Evolutionary conservation across 2,329 filamentous ascomycete genomes (phyloP).

Genomic region (Fusarium chlamydosporum): DNA sequence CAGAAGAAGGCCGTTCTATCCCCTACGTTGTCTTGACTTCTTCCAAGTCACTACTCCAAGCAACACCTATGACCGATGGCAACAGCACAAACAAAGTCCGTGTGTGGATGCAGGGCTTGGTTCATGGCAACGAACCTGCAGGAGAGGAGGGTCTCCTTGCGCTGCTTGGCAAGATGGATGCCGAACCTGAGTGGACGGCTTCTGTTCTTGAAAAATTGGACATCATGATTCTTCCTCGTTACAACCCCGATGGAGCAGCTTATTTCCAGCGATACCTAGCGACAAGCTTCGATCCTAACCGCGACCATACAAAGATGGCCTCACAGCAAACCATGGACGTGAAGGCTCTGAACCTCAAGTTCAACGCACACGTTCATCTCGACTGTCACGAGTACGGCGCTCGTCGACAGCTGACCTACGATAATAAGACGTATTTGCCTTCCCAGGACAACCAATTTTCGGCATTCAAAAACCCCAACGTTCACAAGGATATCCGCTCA

Average conservation of each 20-base stretch:
- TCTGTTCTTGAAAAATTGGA: constrained; percentile 51
- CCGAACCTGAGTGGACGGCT: constrained; percentile 50
- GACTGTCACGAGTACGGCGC: constrained; percentile 55
- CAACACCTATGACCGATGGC: background rate
- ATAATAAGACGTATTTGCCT: constrained; percentile 44
- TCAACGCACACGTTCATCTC: constrained; percentile 51
- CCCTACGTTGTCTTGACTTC: constrained; percentile 34
- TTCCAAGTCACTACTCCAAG: constrained; percentile 3
- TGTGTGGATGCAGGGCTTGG: constrained; percentile 53
- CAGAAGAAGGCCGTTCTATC: constrained; percentile 35
- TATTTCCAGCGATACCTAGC: constrained; percentile 54
- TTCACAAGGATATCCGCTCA: constrained; percentile 50
- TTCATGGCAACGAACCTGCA: constrained; percentile 54
- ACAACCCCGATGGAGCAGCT: constrained; percentile 54
- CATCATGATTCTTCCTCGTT: constrained; percentile 52
- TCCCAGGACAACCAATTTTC: constrained; percentile 52
- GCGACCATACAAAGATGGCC: constrained; percentile 53
- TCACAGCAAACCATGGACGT: constrained; percentile 53
- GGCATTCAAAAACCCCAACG: constrained; percentile 55
- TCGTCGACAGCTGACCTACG: background rate
- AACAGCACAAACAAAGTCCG: constrained; percentile 48
- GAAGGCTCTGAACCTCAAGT: constrained; percentile 50
- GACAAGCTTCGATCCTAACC: constrained; percentile 53
- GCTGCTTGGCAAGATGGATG: constrained; percentile 51
- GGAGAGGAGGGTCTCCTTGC: constrained; percentile 52